Percentiles rank a stretch among this genome's conserved stretches.
Evolutionary conservation across 2,329 filamentous ascomycete genomes (phyloP).

Genomic region (Pseudocercospora musae): DNA sequence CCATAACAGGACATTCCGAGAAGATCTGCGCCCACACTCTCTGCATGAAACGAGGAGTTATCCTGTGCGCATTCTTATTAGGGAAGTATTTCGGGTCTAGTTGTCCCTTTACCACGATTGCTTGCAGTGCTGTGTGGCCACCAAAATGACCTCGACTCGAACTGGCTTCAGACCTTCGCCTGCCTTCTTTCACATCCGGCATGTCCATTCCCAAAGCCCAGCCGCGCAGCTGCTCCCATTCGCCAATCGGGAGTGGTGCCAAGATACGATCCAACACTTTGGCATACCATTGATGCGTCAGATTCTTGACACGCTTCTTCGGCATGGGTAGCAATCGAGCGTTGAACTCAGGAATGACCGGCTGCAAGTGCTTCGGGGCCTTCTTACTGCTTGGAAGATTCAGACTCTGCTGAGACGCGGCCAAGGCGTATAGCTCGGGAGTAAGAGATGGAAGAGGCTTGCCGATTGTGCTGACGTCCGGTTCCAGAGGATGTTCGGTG

Average conservation of each 20-base stretch:
- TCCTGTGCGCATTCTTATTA: slow-evolving; percentile 30
- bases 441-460: slow-evolving; percentile 38
- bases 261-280: slow-evolving; percentile 41
- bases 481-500: not conserved
- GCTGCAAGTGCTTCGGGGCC: slow-evolving; percentile 25
- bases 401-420: slow-evolving; percentile 30
- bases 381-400: slow-evolving; percentile 31
- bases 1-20: slow-evolving; percentile 42
- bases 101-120: slow-evolving; percentile 12
- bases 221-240: slow-evolving; percentile 44
- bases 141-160: slow-evolving; percentile 4
- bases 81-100: slow-evolving; percentile 13
- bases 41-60: slow-evolving; percentile 46
- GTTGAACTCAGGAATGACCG: slow-evolving; percentile 43
- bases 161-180: slow-evolving; percentile 5
- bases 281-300: slow-evolving; percentile 45
- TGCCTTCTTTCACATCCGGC: slow-evolving; percentile 3
- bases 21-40: slow-evolving; percentile 45
- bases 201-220: slow-evolving; percentile 34
- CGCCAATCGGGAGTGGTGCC: slow-evolving; percentile 44
- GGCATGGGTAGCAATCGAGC: slow-evolving; percentile 48
- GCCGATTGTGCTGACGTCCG: not conserved
- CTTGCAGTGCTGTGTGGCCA: slow-evolving; percentile 24
- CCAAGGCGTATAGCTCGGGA: slow-evolving; percentile 30
- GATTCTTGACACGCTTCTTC: slow-evolving; percentile 42